Evolutionary conservation across 345 rosid species (phyloP), one percentile per base, ranked within the genome.

Genomic region (Citrus maxima): DNA sequence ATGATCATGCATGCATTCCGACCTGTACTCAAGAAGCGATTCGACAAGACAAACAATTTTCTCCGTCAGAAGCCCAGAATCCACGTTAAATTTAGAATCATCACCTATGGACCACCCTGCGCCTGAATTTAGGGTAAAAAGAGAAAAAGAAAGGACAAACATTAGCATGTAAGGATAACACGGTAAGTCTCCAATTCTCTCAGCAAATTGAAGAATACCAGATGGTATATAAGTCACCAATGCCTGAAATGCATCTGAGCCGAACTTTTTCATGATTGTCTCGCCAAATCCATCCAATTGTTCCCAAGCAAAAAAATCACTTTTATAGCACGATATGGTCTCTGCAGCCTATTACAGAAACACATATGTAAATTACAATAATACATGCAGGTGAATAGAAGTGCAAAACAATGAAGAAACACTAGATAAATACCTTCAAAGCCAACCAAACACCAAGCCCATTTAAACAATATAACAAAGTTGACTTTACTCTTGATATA

Each of bases 401-500:
- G 40, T 63, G 30, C 10, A 65, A 73, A 30, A 4, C 42, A 4
- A n/a, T 10, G 61, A 60, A 64, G 16, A 54, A 32, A 73, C 16
- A 70, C n/a, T 30, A 64, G 73, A 77, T 34, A 67, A 34, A 30
- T 84, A 95, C 99, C 99, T 92, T 93, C 28, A 54, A 84, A 40
- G 99, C 95, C 84, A 90, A 81, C 93, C 88, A 92, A 70, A 88
- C 83, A 24, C 99, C 99, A 21, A 92, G 95, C 24, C 93, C 90
- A 22, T 80, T 85, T 82, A 91, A 79, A 83, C 99, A 96, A 82
- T 82, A 89, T 28, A 84, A 51, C 64, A 96, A 79, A 42, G 79
- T 71, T 14, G 83, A 83, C 75, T 74, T 62, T 54, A 89, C 84
- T 81, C 68, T 93, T 19, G 70, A 73, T 73, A 94, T 66, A 79